Evolutionary conservation across 441 rosid genomes (phyloP).

Genomic region (Populus hybrid): DNA sequence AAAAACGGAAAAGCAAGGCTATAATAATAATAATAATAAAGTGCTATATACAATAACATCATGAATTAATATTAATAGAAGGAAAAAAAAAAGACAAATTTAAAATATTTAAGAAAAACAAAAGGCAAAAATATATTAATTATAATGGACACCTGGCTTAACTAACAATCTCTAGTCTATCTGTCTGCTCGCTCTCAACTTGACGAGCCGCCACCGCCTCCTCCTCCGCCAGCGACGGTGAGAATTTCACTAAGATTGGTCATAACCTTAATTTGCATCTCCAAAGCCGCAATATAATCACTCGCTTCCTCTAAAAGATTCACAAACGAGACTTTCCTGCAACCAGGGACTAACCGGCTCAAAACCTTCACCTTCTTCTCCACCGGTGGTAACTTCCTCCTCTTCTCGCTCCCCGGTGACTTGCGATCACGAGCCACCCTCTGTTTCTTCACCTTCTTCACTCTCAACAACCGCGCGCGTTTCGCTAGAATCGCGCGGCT

Average conservation of each 20-base stretch:
- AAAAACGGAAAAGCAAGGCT: background rate
- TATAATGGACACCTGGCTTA: conserved; percentile 28
- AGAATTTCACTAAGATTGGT: conserved; percentile 55
- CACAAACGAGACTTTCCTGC: conserved; percentile 71
- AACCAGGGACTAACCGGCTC: conserved; percentile 91
- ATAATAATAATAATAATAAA: background rate
- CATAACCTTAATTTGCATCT: conserved; percentile 96
- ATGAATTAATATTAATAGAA: conserved; percentile 20
- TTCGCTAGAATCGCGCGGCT: conserved; percentile 82
- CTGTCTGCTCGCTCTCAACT: background rate
- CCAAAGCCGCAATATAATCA: conserved; percentile 87
- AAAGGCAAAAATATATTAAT: background rate
- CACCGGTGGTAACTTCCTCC: conserved; percentile 51
- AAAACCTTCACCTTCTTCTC: conserved; percentile 59
- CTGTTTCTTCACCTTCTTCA: conserved; percentile 38
- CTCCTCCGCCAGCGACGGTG: conserved; percentile 22
- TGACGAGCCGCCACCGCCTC: background rate
- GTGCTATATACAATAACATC: conserved; percentile 31
- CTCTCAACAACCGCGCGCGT: conserved; percentile 52
- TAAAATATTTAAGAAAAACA: background rate
- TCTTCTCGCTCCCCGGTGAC: conserved; percentile 53
- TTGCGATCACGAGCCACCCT: conserved; percentile 29
- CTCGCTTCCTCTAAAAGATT: conserved; percentile 77
- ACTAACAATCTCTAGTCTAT: background rate
- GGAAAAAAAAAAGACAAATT: conserved; percentile 12